Base-by-base conservation (phyloP, 371 early-diverging fungal genomes). In the Zancudomyces culisetae region DNA sequence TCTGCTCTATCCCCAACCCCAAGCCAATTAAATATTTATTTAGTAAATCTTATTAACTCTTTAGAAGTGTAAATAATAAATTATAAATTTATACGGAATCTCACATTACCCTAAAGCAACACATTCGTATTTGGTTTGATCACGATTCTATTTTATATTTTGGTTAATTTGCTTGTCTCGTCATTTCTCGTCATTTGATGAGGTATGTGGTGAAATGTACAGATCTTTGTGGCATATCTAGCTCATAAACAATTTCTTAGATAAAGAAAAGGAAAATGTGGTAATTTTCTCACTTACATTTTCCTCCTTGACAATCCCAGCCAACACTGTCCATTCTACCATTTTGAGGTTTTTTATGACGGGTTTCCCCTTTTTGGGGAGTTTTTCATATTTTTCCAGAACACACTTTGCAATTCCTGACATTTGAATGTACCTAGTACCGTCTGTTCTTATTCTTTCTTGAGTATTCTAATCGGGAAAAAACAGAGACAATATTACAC, bases 281-380 rank as follows among this genome's bases (percentile, higher is more conserved):
- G 51, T 56, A 59, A 62, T 42, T 26, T 45, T 39, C 43, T 60
- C 56, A 42, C 64, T 60, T 53, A 59, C 42, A 6, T 60, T 27
- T 41, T 59, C 13, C 50, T 63, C 62, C 6, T 55, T 23, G 15
- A 83, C 78, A 48, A 89, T 78, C 1, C 81, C 86, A 0, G 87
- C 85, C 15, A 89, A 70, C 0, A 87, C 81, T 0, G 90, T 86
- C 90, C 87, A 89, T 55, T 87, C 87, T 18, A 70, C 72, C 53
- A 76, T 74, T 40, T 53, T 55, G 27, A 42, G 60, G 46, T 60
- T 45, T 27, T 66, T 60, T 19, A 53, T 8, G 2, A 74, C 24
- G 2, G 87, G 86, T 55, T 85, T 85, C 10, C 86, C 87, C 28
- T 74, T 68, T 54, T 80, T 81, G 3, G 79, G 75, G 21, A 86